Conservation (phyloP, 225 moss, liverwort and hornwort genomes). For the Pleurozium schreberi region DNA sequence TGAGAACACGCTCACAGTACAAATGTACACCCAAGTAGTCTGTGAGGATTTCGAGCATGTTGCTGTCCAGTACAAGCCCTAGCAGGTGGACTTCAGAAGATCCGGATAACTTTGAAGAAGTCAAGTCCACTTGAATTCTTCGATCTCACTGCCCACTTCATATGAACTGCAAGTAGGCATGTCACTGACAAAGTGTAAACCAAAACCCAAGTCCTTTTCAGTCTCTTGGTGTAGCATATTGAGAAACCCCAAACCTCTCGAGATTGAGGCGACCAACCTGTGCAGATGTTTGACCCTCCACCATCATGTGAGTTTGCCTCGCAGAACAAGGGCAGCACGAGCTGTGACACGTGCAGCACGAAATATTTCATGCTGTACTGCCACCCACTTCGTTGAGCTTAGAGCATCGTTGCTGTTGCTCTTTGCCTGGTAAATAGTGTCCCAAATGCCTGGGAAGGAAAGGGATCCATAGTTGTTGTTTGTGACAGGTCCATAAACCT, state of each 20-base stretch:
- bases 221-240: not conserved
- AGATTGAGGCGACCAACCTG: not conserved
- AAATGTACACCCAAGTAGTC: not conserved
- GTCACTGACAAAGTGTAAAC: not conserved
- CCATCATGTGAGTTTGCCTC: constrained; percentile 33
- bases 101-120: not conserved
- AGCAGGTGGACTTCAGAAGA: not conserved
- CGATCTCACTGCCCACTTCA: not conserved
- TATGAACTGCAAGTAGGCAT: not conserved
- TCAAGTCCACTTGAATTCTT: not conserved
- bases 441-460: constrained; percentile 43
- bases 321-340: constrained; percentile 38
- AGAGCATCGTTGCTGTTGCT: not conserved
- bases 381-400: constrained; percentile 15
- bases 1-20: not conserved
- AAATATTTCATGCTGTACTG: constrained; percentile 50
- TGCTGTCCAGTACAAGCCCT: not conserved
- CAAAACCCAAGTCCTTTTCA: not conserved
- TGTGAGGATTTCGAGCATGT: not conserved
- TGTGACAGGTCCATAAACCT: constrained; percentile 44
- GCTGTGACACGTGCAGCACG: constrained; percentile 20
- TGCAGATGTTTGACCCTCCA: not conserved
- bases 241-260: not conserved
- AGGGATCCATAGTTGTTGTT: constrained; percentile 17
- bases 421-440: constrained; percentile 10